These are phyloP conservation scores for Escallonia herrerae DNA, from an alignment of 129 eudicot genomes.

Conservation along the genomic window DNA sequence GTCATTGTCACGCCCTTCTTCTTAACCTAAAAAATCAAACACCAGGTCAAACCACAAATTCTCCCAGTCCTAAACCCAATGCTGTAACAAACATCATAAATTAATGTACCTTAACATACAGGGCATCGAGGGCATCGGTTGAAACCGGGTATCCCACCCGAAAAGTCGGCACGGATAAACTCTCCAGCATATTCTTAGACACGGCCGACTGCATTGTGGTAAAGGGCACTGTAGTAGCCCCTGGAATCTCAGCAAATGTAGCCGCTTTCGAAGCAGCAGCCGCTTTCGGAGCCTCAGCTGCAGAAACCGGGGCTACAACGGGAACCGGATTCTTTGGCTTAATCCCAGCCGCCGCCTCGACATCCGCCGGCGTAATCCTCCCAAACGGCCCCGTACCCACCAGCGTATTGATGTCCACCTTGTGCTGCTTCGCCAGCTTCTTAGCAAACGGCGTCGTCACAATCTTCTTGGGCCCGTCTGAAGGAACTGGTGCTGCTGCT, in stretches of 20 bases:
- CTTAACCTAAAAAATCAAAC: constrained; percentile 46
- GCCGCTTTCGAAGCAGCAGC: constrained; percentile 17
- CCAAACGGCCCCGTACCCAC: constrained; percentile 94
- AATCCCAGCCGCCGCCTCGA: constrained; percentile 89
- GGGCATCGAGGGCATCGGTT: constrained; percentile 80
- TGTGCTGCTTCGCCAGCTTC: constrained; percentile 95
- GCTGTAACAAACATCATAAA: neutral
- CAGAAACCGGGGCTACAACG: constrained; percentile 2
- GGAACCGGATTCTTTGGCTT: constrained; percentile 23
- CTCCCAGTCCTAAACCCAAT: neutral
- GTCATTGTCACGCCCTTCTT: constrained; percentile 94
- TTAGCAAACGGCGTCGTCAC: constrained; percentile 84
- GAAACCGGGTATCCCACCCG: constrained; percentile 79
- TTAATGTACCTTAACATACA: constrained; percentile 62
- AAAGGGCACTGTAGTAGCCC: constrained; percentile 69
- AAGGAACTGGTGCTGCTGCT: constrained; percentile 12
- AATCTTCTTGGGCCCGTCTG: constrained; percentile 45
- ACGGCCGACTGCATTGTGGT: constrained; percentile 89
- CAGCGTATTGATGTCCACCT: constrained; percentile 60
- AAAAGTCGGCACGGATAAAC: constrained; percentile 80
- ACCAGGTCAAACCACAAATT: neutral
- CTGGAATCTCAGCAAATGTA: constrained; percentile 60
- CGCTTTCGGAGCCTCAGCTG: constrained; percentile 20
- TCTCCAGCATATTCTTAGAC: constrained; percentile 85
- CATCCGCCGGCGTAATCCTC: constrained; percentile 79